phyloP scores from a whole-genome alignment of 2,329 filamentous ascomycete species.

The Stachybotrys chlorohalonatus region DNA sequence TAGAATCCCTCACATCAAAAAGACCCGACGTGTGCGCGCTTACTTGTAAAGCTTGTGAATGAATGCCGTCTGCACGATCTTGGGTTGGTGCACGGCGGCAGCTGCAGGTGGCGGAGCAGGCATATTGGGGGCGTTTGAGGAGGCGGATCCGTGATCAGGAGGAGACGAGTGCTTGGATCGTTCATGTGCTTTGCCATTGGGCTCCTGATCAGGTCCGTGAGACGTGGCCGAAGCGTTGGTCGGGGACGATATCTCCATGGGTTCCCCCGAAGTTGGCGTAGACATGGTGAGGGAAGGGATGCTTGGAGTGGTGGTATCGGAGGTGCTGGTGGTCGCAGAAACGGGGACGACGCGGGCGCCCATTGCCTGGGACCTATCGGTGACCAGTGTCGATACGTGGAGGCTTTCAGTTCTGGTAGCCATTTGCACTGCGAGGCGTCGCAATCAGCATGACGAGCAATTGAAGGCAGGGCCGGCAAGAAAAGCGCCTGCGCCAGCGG shows the following conservation, averaged over 20 bases:
- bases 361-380: slow-evolving; percentile 34
- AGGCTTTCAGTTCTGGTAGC: slow-evolving; percentile 43
- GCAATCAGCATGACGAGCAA: slow-evolving; percentile 14
- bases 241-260: slow-evolving; percentile 53
- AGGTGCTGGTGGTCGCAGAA: slow-evolving; percentile 34
- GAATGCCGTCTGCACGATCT: slow-evolving; percentile 96
- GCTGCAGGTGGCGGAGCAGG: slow-evolving; percentile 45
- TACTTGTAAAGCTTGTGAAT: slow-evolving; percentile 99
- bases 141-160: slow-evolving; percentile 24
- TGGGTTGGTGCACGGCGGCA: slow-evolving; percentile 80
- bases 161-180: slow-evolving; percentile 26
- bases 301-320: background rate
- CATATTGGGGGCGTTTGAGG: slow-evolving; percentile 30
- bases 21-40: slow-evolving; percentile 16
- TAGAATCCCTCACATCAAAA: slow-evolving; percentile 7
- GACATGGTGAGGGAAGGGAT: slow-evolving; percentile 41
- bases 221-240: slow-evolving; percentile 33
- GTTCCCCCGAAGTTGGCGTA: slow-evolving; percentile 46
- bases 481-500: slow-evolving; percentile 6
- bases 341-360: slow-evolving; percentile 48
- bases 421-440: slow-evolving; percentile 33
- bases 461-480: slow-evolving; percentile 3
- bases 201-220: slow-evolving; percentile 33
- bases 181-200: slow-evolving; percentile 24
- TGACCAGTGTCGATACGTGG: slow-evolving; percentile 31